Evolutionary conservation across 176 grass and related monocot genomes (phyloP).

Genomic region (Carex cristatella): DNA sequence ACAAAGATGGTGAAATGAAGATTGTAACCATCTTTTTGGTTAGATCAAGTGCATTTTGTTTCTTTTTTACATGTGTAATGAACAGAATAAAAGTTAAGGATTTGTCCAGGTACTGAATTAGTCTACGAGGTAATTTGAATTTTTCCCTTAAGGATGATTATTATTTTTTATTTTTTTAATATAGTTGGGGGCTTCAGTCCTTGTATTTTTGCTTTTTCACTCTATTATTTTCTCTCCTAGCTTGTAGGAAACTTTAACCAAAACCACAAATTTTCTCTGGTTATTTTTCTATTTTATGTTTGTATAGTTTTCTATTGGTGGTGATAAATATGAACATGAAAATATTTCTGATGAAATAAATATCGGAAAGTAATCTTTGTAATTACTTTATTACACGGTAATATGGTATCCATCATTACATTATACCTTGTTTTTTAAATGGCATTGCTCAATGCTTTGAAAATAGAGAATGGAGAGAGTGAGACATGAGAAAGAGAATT

Average conservation of each 20-base stretch:
- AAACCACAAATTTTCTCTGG: neutral
- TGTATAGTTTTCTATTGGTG: neutral
- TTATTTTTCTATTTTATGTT: neutral
- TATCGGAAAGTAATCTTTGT: neutral
- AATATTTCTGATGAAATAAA: too few species aligned
- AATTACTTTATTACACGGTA: neutral
- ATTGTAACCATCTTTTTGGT: neutral
- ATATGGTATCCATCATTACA: neutral
- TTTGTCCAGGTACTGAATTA: neutral
- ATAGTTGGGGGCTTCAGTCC: neutral
- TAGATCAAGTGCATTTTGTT: slow-evolving; percentile 8
- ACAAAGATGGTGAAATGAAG: slow-evolving; percentile 44
- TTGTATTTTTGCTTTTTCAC: neutral
- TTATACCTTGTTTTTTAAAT: too few species aligned
- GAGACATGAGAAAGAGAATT: too few species aligned
- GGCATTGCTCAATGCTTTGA: too few species aligned
- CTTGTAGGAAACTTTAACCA: neutral
- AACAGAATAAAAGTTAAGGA: neutral
- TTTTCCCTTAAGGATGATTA: neutral
- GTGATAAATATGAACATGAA: too few species aligned
- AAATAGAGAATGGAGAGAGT: too few species aligned
- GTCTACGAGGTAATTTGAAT: neutral
- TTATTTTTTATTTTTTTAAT: neutral
- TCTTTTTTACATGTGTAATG: slow-evolving; percentile 2
- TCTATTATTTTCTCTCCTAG: neutral